phyloP scores from a whole-genome alignment of 805 yeast species.

The Candida orba region DNA sequence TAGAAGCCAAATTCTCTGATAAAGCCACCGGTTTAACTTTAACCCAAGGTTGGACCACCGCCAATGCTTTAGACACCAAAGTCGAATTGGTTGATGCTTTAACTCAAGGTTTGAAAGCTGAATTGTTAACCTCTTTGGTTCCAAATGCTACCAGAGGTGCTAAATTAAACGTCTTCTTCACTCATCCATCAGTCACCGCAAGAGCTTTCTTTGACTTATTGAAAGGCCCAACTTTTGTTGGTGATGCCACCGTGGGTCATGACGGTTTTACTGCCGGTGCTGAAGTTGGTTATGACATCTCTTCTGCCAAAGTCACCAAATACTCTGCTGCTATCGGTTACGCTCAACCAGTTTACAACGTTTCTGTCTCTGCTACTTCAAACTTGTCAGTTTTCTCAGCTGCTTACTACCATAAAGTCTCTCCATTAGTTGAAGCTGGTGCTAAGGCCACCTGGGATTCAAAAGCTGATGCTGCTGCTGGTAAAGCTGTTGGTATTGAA shows the following conservation, averaged over 20 bases:
- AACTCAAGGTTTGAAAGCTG: constrained; percentile 93
- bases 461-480: constrained; percentile 54
- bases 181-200: constrained; percentile 88
- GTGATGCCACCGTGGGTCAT: constrained; percentile 91
- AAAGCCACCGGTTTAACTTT: constrained; percentile 86
- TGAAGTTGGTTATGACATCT: constrained; percentile 93
- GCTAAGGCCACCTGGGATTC: constrained; percentile 97
- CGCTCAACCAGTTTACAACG: constrained; percentile 77
- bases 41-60: constrained; percentile 97
- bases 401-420: constrained; percentile 94
- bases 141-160: constrained; percentile 86
- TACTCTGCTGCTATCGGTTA: constrained; percentile 93
- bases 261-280: constrained; percentile 97
- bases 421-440: constrained; percentile 91
- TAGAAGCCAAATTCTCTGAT: constrained; percentile 91
- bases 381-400: constrained; percentile 88
- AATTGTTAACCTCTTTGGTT: constrained; percentile 76
- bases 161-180: constrained; percentile 83
- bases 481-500: constrained; percentile 83
- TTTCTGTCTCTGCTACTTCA: constrained; percentile 74
- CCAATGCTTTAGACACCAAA: constrained; percentile 87
- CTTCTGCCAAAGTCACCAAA: constrained; percentile 86
- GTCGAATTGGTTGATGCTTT: constrained; percentile 86
- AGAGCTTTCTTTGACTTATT: constrained; percentile 91
- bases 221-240: constrained; percentile 93